Evolutionary conservation across 345 rosid species (phyloP), one percentile per base, ranked within the genome.

Genomic region (Arabidopsis thaliana): DNA sequence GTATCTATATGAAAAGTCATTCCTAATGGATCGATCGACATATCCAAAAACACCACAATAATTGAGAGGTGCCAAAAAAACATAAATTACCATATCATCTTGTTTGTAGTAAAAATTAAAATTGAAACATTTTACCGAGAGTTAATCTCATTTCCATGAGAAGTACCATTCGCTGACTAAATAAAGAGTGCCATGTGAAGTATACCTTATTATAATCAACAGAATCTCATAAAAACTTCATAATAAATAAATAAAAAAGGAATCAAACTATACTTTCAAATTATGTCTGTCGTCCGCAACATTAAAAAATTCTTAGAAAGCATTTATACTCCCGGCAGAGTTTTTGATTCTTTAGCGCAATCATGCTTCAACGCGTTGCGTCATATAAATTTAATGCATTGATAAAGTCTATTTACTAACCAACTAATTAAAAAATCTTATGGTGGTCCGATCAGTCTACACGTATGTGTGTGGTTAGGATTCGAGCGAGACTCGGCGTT

Each of bases 401-500:
- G 20, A 76, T 60, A 60, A 60, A 68, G 57, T 41, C 57, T 30
- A 62, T 41, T 59, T 22, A 59, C 41, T 32, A 67, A 75, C 46
- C 44, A 68, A 41, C 41, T 44, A 68, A 69, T 42, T 10, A 42
- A 44, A 33, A 69, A 59, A 76, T 44, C 13, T 50, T 58, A 7
- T 50, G 62, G 32, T 59, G 69, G 62, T 67, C 1, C 51, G 58
- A 76, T 69, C 64, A 76, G 44, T 69, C 70, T 14, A 69, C 24
- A 42, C 57, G 63, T 68, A 48, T n/a, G 6, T 62, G 28, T 69
- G 44, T 69, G 69, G 80, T 69, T 51, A 62, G 59, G 75, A 69
- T 49, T 53, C 16, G 5, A 52, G 75, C 16, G 3, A 52, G 75
- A 67, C 45, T 50, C 22, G 50, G 51, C 52, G 58, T 67, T 53